Evolutionary conservation across 805 yeast genomes (phyloP), one percentile per base, ranked within the genome.

Genomic region (Pichia heedii): DNA sequence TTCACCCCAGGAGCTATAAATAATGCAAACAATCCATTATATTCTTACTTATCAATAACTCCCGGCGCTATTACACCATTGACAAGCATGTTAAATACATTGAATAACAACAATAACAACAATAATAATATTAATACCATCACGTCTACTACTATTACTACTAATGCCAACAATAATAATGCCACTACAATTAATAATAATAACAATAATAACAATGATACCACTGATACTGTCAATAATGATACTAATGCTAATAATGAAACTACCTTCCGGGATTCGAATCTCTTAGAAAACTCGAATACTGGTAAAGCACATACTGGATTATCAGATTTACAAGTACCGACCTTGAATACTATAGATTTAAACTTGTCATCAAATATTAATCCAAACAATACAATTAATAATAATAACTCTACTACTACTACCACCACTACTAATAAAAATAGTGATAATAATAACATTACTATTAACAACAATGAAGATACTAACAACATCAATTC

Each of bases 1-100:
- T 58, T 81, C 22, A 80, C 89, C 0, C 89, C 89, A 0, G 84
- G 79, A 2, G 71, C 67, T n/a, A 61, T 63, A 12, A 45, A 57
- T 9, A 50, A 54, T n/a, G 44, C 53, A 13, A 42, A 40, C 15
- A 46, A 40, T 19, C 48, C 54, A 15, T 51, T 43, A 16, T 43
- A 50, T 44, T 50, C 58, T 11, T 43, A 43, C 15, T 36, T 55
- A 52, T 30, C 55, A n/a, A 46, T 57, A 49, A 47, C 58, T 1
- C 27, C 52, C 9, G 61, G 57, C 8, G 55, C 55, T 8, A 39
- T 57, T 18, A 56, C 62, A 4, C 41, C 45, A 5, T 24, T 24
- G 12, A 24, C 27, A 10, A 24, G 27, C 12, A 24, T 24, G 27
- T 13, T 33, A 18, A 11, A 19, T 12, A 16, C 21, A 10, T 19